Percentiles rank a stretch among this genome's conserved stretches.
These are phyloP conservation scores for Pinguiococcus pyrenoidosus DNA, from an alignment of 108 stramenopile species.

Conservation along the genomic window DNA sequence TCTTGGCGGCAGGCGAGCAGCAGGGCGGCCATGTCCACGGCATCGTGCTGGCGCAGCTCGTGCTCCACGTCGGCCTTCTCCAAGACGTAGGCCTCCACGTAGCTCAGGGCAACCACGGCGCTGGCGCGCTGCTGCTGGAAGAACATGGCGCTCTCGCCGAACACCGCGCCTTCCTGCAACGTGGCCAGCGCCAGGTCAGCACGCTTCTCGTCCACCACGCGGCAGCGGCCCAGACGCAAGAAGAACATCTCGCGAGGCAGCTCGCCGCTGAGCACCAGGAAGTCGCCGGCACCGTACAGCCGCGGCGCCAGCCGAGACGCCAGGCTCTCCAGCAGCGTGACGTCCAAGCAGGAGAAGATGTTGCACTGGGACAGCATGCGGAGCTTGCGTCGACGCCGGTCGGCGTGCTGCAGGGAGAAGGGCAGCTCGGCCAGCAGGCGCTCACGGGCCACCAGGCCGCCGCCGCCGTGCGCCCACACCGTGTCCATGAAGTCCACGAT, in stretches of 20 bases:
- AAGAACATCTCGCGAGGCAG: slow-evolving; percentile 50
- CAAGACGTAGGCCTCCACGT: slow-evolving; percentile 35
- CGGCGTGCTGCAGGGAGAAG: slow-evolving; percentile 25
- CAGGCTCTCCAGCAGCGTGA: slow-evolving; percentile 33
- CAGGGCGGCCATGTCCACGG: too few species aligned
- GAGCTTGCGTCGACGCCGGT: slow-evolving; percentile 13
- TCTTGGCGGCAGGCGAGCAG: too few species aligned
- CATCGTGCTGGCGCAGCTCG: too few species aligned
- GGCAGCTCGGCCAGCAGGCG: slow-evolving; percentile 28
- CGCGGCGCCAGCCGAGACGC: slow-evolving; percentile 23
- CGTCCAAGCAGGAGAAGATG: slow-evolving; percentile 39
- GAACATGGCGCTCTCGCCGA: slow-evolving; percentile 49
- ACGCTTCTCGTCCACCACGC: neutral
- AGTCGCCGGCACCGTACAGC: slow-evolving; percentile 30
- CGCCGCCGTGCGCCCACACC: slow-evolving; percentile 22
- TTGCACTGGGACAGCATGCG: slow-evolving; percentile 27
- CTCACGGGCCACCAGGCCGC: neutral
- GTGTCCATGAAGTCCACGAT: slow-evolving; percentile 36
- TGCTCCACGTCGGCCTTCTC: slow-evolving; percentile 24
- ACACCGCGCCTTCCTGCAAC: slow-evolving; percentile 35
- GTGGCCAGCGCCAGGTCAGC: slow-evolving; percentile 17
- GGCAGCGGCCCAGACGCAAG: slow-evolving; percentile 32
- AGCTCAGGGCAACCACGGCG: slow-evolving; percentile 26
- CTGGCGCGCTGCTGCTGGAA: slow-evolving; percentile 38
- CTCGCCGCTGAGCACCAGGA: slow-evolving; percentile 36